Evolutionary conservation across 1,284 basidiomycete genomes (phyloP).

Genomic region (Boletellus deceptivus): DNA sequence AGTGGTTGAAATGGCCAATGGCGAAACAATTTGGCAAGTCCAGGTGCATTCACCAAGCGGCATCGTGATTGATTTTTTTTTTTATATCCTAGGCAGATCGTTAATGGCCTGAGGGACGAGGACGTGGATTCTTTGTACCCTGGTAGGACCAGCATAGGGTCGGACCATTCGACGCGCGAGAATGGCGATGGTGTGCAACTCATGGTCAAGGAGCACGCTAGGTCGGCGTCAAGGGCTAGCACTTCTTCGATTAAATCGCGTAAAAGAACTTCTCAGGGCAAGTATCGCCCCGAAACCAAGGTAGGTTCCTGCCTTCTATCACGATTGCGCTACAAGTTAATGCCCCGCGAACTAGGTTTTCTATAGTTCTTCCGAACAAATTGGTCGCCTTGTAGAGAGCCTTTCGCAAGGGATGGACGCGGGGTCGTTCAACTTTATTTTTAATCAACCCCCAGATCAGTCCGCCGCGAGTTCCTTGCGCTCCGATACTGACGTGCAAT

Average conservation of each 20-base stretch:
- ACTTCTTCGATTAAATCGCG: conserved; percentile 56
- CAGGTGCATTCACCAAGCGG: conserved; percentile 7
- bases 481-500: conserved; percentile 59
- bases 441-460: conserved; percentile 43
- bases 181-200: conserved; percentile 57
- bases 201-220: conserved; percentile 70
- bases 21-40: conserved; percentile 75
- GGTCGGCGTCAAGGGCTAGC: conserved; percentile 65
- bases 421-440: conserved; percentile 73
- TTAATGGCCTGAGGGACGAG: conserved; percentile 76
- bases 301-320: conserved; percentile 39
- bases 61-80: conserved; percentile 2
- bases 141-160: conserved; percentile 66
- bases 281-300: conserved; percentile 75
- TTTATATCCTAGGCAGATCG: conserved; percentile 68
- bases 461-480: conserved; percentile 58
- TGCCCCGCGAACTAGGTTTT: conserved; percentile 54
- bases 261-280: conserved; percentile 52
- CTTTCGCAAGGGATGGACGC: conserved; percentile 76
- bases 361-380: conserved; percentile 73
- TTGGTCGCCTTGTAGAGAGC: conserved; percentile 76
- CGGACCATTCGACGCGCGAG: conserved; percentile 65
- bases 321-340: conserved; percentile 14
- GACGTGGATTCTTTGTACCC: conserved; percentile 68
- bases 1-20: conserved; percentile 76